These are phyloP conservation scores for Protomyces pachydermus DNA, from an alignment of 1,139 yeast genomes.

Conservation along the genomic window DNA sequence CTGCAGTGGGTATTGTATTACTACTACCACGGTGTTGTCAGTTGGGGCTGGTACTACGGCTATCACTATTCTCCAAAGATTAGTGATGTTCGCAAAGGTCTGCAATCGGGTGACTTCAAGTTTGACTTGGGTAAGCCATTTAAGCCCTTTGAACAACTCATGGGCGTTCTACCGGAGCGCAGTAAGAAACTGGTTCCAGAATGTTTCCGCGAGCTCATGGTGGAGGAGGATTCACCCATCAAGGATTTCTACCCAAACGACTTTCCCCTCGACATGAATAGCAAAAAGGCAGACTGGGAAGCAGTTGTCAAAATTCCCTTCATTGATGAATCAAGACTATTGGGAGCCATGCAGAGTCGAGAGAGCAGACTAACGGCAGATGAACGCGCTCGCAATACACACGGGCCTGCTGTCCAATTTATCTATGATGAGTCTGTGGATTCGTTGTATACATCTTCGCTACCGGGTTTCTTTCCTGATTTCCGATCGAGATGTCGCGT, in stretches of 20 bases:
- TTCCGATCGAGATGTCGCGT: conserved; percentile 72
- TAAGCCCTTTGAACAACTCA: conserved; percentile 89
- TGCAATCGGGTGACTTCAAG: conserved; percentile 49
- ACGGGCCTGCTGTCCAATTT: conserved; percentile 66
- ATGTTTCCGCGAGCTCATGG: conserved; percentile 73
- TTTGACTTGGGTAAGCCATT: conserved; percentile 76
- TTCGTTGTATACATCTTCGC: conserved; percentile 65
- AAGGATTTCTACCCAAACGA: conserved; percentile 85
- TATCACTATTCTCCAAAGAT: conserved; percentile 92
- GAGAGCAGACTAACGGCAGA: conserved; percentile 59
- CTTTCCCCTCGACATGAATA: conserved; percentile 85
- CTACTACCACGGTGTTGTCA: conserved; percentile 81
- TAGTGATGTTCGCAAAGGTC: conserved; percentile 71
- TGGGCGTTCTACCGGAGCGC: conserved; percentile 97
- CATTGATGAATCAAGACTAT: conserved; percentile 74
- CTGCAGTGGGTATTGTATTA: conserved; percentile 92
- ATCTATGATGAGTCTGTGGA: conserved; percentile 72
- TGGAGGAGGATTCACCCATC: conserved; percentile 83
- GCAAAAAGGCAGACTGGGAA: conserved; percentile 96
- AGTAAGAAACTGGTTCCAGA: conserved; percentile 75
- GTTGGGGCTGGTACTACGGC: conserved; percentile 91
- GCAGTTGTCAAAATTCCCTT: conserved; percentile 93
- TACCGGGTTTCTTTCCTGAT: conserved; percentile 72
- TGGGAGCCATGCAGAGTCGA: conserved; percentile 63
- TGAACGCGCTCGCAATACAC: conserved; percentile 66